Percentiles rank a stretch among this genome's conserved stretches.
These are phyloP conservation scores for Microdochium nivale DNA, from an alignment of 2,329 filamentous ascomycete species.

Conservation along the genomic window DNA sequence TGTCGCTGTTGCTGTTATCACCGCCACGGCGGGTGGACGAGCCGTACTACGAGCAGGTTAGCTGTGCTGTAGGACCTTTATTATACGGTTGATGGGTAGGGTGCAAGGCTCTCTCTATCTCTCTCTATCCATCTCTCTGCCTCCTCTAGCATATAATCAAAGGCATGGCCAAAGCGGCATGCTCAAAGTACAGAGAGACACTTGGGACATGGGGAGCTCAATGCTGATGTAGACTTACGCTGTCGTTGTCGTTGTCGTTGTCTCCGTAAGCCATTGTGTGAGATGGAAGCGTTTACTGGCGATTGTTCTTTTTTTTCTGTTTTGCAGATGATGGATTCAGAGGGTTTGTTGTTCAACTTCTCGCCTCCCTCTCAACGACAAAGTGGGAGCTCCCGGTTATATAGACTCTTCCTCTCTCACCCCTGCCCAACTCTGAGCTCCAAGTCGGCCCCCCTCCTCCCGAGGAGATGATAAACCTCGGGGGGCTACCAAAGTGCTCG, in stretches of 20 bases:
- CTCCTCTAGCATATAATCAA: too few relatives aligned
- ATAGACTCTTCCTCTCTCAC: background rate
- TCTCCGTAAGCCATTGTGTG: slow-evolving; percentile 32
- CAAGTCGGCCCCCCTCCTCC: too few relatives aligned
- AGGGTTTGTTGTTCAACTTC: too few relatives aligned
- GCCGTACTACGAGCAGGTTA: background rate
- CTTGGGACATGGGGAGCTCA: too few relatives aligned
- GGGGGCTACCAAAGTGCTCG: too few relatives aligned
- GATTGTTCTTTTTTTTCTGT: background rate
- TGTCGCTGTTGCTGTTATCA: slow-evolving; percentile 6
- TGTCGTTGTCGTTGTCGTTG: slow-evolving; percentile 32
- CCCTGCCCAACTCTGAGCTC: background rate
- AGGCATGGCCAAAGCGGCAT: too few relatives aligned
- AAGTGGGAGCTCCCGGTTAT: background rate
- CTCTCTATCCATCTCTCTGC: too few relatives aligned
- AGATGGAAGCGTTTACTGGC: background rate
- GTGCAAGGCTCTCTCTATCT: too few relatives aligned
- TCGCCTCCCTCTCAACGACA: too few relatives aligned
- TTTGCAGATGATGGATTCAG: too few relatives aligned
- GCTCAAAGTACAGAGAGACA: too few relatives aligned
- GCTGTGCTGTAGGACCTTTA: background rate
- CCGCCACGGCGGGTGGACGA: background rate
- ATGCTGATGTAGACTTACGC: slow-evolving; percentile 17
- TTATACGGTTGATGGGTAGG: too few relatives aligned
- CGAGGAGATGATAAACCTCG: background rate